phyloP scores from a whole-genome alignment of 2,329 filamentous ascomycete genomes.

The Xylaria multiplex region DNA sequence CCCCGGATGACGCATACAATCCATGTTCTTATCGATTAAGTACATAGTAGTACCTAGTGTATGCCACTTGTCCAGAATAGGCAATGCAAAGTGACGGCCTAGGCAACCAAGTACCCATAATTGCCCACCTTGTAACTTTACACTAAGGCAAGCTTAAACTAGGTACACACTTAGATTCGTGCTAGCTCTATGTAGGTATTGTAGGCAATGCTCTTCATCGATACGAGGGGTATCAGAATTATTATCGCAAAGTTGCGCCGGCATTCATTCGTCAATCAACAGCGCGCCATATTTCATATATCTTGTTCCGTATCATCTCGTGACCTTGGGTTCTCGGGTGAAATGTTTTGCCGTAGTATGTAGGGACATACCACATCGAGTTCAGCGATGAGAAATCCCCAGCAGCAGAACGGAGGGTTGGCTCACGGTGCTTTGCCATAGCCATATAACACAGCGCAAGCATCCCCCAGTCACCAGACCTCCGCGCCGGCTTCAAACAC shows the following conservation, averaged over 20 bases:
- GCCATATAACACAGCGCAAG: slow-evolving; percentile 58
- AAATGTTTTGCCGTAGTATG: slow-evolving; percentile 59
- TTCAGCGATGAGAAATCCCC: slow-evolving; percentile 45
- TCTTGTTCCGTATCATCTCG: slow-evolving; percentile 50
- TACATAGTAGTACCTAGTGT: background rate
- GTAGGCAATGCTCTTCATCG: no score
- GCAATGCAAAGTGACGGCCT: background rate
- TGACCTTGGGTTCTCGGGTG: slow-evolving; percentile 56
- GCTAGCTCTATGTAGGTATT: no score
- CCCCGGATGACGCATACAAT: slow-evolving; percentile 29
- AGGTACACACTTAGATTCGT: no score
- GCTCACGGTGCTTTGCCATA: slow-evolving; percentile 51
- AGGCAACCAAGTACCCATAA: background rate
- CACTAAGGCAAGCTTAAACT: no score
- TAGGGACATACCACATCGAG: slow-evolving; percentile 60
- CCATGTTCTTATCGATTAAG: slow-evolving; percentile 16
- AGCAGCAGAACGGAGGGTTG: slow-evolving; percentile 48
- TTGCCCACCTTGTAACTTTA: background rate
- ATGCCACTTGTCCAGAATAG: background rate
- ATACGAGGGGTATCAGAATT: no score
- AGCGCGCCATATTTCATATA: slow-evolving; percentile 49
- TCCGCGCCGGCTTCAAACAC: slow-evolving; percentile 51
- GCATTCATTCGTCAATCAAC: slow-evolving; percentile 10
- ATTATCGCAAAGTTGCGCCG: background rate
- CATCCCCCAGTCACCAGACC: slow-evolving; percentile 56